Evolutionary conservation across 2,329 filamentous ascomycete species (phyloP), one percentile per base, ranked within the genome.

Genomic region (Calonectria leucothoes): DNA sequence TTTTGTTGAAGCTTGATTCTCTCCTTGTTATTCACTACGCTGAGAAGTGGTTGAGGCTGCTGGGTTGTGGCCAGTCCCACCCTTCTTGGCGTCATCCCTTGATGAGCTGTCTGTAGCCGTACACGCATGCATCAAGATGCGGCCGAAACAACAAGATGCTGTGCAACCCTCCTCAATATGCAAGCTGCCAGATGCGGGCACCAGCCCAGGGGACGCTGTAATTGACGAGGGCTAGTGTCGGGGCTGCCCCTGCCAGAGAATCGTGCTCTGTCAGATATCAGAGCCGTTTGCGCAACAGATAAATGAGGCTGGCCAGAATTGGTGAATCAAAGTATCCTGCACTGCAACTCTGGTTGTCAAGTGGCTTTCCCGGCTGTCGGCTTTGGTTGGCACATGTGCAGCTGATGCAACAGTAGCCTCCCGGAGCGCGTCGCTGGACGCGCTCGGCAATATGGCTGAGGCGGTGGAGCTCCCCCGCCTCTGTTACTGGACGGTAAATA

Each of bases 21-120:
- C 6, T 48, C 37, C 49, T 57, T 73, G 45, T 61, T 45, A 1
- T 35, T 52, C 11, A 75, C 31, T 2, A 15, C 66, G 7, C 51
- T 69, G 20, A 82, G 78, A 17, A 83, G 76, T 1, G 23, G 55
- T 11, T 33, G 25, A 15, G 79, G 73, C 1, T 23, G 57, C 31
- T 79, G 70, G 0, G 15, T 29, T 20, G 17, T 72, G 49, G 75
- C 82, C 70, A 83, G 31, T 17, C 82, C 71, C n/a, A 52, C 35
- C 27, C 33, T 51, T 25, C 70, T 48, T 14, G 49, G 52, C 52
- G 72, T 66, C 71, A 70, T 74, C 20, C 15, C 29, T 48, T 14
- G 20, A 8, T 37, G 12, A 42, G 23, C 49, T 52, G 42, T 33
- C 20, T 61, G 23, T 23, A 57, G 45, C 33, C 51, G 33, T 42